Base-by-base conservation (phyloP, 1,284 basidiomycete genomes). In the Ustilago loliicola region DNA sequence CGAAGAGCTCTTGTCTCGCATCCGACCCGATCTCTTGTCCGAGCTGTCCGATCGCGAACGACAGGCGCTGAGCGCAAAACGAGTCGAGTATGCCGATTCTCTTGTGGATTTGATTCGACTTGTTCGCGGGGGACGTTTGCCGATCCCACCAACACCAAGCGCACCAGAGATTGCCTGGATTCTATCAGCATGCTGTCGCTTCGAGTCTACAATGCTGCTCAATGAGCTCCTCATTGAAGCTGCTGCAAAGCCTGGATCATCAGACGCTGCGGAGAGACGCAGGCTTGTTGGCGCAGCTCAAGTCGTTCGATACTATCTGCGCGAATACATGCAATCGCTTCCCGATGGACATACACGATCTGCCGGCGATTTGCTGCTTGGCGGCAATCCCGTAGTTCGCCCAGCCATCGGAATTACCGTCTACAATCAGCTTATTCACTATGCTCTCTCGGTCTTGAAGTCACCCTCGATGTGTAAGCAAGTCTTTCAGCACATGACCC, bases 361-460 rank as follows among this genome's bases (percentile, higher is more conserved):
- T 5, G 38, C 53, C 10, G 56, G 45, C 21, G 40, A 51, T 17
- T 21, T 68, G 6, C 55, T 61, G 9, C 17, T 72, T 27, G 42
- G 21, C 45, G 62, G 59, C 50, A 25, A 52, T 7, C 66, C 59
- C 23, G 62, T 66, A 3, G 42, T 64, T 3, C 52, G 75, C 3
- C 76, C 76, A 29, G 50, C 76, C 19, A 21, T 79, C 15, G 57
- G 54, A 7, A 25, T 68, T 11, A 42, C 38, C 15, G 65, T 57
- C 48, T 79, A 79, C 72, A 79, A 79, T 40, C 72, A 72, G 59
- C 77, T 79, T 32, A 60, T 79, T 36, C 66, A 72, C 66, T 79
- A 72, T 38, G 66, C 71, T 5, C 36, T 79, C 23, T 54, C 65
- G 3, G 61, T 62, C 8, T 64, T 79, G 38, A 60, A 54, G 17